Base-by-base conservation (phyloP, 805 yeast species). In the Kodamaea lidongshanica region DNA sequence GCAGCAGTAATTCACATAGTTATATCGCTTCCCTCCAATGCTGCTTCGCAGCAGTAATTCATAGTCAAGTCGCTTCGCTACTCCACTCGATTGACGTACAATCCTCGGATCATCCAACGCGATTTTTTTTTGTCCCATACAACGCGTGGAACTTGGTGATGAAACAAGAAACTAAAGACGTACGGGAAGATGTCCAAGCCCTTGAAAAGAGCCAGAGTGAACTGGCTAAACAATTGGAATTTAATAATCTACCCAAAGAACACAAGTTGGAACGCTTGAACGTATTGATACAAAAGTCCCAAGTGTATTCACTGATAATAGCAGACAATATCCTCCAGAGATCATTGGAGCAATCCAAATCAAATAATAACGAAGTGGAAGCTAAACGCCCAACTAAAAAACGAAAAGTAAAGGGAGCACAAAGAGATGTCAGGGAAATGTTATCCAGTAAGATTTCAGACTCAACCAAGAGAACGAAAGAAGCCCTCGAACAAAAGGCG, bases 251-350 rank as follows among this genome's bases (percentile, higher is more conserved):
- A 12, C 63, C 74, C 2, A 59, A 60, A n/a, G 74, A 76, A 22
- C 58, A 62, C 25, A 84, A 85, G 46, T 58, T 86, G 25, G 69
- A 71, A 32, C 69, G 85, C 32, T 60, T 89, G 32, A 72, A 83
- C 35, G 77, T 74, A 20, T 65, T 89, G 39, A 86, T 89, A n/a
- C 80, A 82, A 45, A 79, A 84, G 48, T 84, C 96, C 11, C 88
- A 86, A 49, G 73, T 88, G 2, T 89, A 85, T 55, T 81, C 96
- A 1, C 74, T 79, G 38, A 85, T 89, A 41, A 83, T 89, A 23
- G 77, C 94, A 3, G 88, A 86, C 30, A 79, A 88, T 7, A 67
- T 89, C 25, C 47, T 79, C 73, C 73, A 44, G 14, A 39, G 42
- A 39, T 56, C 37, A 37, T 52, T 2, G 44, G 41, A 30, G 43